Percentiles rank a stretch among this genome's conserved stretches.
These are phyloP conservation scores for Zopfia rhizophila DNA, from an alignment of 2,329 filamentous ascomycete genomes.

Conservation along the genomic window DNA sequence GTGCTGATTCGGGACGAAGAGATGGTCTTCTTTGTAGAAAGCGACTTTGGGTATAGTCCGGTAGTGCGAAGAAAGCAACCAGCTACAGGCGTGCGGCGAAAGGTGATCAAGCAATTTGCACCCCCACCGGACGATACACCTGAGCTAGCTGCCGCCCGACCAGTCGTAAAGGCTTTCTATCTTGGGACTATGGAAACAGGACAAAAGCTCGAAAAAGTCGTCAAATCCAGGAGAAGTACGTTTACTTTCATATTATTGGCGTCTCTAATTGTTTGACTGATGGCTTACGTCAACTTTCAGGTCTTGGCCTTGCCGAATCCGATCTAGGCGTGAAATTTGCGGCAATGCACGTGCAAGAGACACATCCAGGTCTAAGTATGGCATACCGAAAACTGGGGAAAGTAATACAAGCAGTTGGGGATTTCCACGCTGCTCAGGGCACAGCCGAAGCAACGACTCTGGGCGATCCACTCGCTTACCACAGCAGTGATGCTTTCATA, in stretches of 20 bases:
- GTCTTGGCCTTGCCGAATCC: constrained; percentile 88
- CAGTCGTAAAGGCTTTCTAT: constrained; percentile 95
- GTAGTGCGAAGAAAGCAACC: constrained; percentile 96
- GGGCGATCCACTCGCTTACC: constrained; percentile 92
- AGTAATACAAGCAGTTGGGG: constrained; percentile 90
- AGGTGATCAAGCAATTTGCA: not conserved
- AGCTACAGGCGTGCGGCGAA: constrained; percentile 72
- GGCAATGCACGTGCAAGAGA: constrained; percentile 88
- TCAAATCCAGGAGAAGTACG: constrained; percentile 89
- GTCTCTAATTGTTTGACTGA: not conserved
- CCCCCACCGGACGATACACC: constrained; percentile 94
- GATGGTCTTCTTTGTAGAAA: constrained; percentile 98
- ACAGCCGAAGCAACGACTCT: constrained; percentile 96
- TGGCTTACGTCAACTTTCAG: constrained; percentile 63
- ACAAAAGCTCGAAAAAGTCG: constrained; percentile 93
- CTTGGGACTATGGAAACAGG: constrained; percentile 95
- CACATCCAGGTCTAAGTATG: constrained; percentile 84
- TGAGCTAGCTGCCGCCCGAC: constrained; percentile 88
- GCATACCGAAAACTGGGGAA: constrained; percentile 96
- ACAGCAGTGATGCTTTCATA: constrained; percentile 95
- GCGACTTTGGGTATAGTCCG: constrained; percentile 97
- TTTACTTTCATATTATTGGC: not conserved
- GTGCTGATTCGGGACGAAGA: constrained; percentile 95
- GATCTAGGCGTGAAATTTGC: constrained; percentile 93
- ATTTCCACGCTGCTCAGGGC: constrained; percentile 95